Evolutionary conservation across 352 stramenopile species (phyloP), one percentile per base, ranked within the genome.

Genomic region (Paralagenidium karlingii): DNA sequence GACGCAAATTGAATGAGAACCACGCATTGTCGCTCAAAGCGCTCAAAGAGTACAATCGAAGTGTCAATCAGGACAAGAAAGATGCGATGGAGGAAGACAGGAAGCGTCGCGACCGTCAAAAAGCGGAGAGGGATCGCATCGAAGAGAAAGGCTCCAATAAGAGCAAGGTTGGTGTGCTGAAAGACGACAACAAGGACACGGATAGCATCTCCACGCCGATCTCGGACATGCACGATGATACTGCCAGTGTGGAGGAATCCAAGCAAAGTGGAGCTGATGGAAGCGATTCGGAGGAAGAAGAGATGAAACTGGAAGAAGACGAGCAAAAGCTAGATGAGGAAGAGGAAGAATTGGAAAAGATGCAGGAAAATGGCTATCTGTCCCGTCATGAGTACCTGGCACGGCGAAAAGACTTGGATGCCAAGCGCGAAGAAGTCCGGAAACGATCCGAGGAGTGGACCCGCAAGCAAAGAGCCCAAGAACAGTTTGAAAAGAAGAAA

Each of bases 371-470:
- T 25, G 64, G 69, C 4, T 64, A 63, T 10, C 81, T 92, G 28
- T 87, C 75, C 1, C 69, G 78, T 0, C 78, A 92, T 39, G 75
- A 87, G 30, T 92, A 92, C 39, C 41, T 92, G 2, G 57, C 69
- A 2, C 62, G 74, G 11, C 80, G 76, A 49, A 87, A 87, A 32
- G 68, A 63, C 24, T 51, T 89, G 0, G 75, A 92, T 21, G 50
- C 49, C 8, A 66, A 85, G 28, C 73, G 75, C 5, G 73, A 88
- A 26, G 54, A 63, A 11, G 44, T 84, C 25, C 58, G 75, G 18
- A 55, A 60, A 22, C 63, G 58, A 40, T 45, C 60, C 1, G 74
- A 89, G 22, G 54, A 64, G 25, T 75, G 77, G 38, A 31, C 67
- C n/a, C 69, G 68, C 24, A 84, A 82, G 44, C 71, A 82, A 24